A percentile compares a stretch with the other conserved stretches of the same genome.
phyloP scores from a whole-genome alignment of 2,329 filamentous ascomycete species.

The Atkinsonella hypoxylon region DNA sequence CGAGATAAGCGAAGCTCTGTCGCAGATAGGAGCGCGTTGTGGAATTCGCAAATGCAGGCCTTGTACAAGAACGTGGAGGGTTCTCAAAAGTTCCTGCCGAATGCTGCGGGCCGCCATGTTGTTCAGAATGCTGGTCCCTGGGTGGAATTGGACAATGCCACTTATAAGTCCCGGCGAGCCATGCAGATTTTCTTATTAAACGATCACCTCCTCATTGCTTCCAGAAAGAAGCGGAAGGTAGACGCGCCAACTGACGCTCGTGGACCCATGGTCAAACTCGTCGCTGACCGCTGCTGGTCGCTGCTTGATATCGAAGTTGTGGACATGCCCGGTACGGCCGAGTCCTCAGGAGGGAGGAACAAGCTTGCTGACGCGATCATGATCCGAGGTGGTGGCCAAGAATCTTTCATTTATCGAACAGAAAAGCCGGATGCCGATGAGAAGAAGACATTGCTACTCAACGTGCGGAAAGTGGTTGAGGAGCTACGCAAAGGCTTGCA shows the following conservation, averaged over 20 bases:
- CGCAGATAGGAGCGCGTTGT: conserved; percentile 52
- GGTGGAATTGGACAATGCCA: conserved; percentile 95
- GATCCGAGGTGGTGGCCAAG: conserved; percentile 71
- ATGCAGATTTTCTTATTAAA: conserved; percentile 91
- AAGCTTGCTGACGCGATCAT: conserved; percentile 79
- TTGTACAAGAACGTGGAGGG: conserved; percentile 97
- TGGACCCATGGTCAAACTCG: conserved; percentile 58
- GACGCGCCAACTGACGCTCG: conserved; percentile 47
- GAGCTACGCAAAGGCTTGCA: conserved; percentile 77
- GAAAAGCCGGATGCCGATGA: conserved; percentile 69
- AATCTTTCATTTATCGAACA: conserved; percentile 89
- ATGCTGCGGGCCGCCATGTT: conserved; percentile 81
- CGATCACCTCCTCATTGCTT: conserved; percentile 84
- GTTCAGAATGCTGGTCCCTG: conserved; percentile 85
- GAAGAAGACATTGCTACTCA: conserved; percentile 71
- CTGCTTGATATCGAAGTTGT: conserved; percentile 86
- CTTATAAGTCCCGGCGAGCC: conserved; percentile 81
- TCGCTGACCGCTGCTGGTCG: conserved; percentile 91
- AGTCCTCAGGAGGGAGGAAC: conserved; percentile 40
- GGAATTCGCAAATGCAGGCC: conserved; percentile 58
- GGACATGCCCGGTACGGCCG: conserved; percentile 62
- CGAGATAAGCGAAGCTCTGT: conserved; percentile 84
- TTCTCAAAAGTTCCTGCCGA: conserved; percentile 91
- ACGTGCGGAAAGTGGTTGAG: conserved; percentile 86
- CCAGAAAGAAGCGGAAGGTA: conserved; percentile 80